Conservation (phyloP, 306 rosid species). For the Hylodesmum podocarpum region DNA sequence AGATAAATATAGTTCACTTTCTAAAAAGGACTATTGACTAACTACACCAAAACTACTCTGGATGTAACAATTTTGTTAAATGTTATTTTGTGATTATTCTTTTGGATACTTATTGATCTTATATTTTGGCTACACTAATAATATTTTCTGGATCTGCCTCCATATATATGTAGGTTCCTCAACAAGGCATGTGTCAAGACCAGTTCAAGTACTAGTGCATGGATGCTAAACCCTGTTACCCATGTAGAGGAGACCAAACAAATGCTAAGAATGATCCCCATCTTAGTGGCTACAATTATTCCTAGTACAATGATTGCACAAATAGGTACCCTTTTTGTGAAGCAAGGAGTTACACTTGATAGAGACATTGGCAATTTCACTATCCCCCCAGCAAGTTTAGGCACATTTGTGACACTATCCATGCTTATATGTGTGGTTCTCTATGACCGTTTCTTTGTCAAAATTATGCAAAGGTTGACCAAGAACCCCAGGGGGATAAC, state of each 20-base stretch:
- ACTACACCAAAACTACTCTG: background rate
- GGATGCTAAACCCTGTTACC: conserved; percentile 59
- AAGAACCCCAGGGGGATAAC: conserved; percentile 72
- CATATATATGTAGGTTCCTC: conserved; percentile 46
- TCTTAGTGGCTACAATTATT: conserved; percentile 47
- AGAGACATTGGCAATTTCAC: conserved; percentile 54
- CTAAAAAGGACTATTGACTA: background rate
- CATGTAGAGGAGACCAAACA: conserved; percentile 78
- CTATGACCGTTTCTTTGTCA: conserved; percentile 58
- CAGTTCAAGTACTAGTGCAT: conserved; percentile 33
- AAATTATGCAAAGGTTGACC: conserved; percentile 41
- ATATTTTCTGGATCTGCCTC: background rate
- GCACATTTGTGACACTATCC: conserved; percentile 60
- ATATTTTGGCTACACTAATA: background rate
- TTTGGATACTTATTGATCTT: background rate
- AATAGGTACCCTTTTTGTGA: conserved; percentile 52
- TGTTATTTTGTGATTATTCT: background rate
- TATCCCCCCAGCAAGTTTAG: conserved; percentile 61
- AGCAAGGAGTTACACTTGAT: conserved; percentile 64
- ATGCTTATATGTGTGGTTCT: conserved; percentile 57
- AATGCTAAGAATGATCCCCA: conserved; percentile 65
- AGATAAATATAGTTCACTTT: background rate
- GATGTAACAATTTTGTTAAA: background rate
- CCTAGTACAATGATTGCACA: conserved; percentile 59
- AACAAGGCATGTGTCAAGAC: conserved; percentile 56